Evolutionary conservation across 352 stramenopile genomes (phyloP), one percentile per base, ranked within the genome.

Genomic region (Phytophthora niederhauseri): DNA sequence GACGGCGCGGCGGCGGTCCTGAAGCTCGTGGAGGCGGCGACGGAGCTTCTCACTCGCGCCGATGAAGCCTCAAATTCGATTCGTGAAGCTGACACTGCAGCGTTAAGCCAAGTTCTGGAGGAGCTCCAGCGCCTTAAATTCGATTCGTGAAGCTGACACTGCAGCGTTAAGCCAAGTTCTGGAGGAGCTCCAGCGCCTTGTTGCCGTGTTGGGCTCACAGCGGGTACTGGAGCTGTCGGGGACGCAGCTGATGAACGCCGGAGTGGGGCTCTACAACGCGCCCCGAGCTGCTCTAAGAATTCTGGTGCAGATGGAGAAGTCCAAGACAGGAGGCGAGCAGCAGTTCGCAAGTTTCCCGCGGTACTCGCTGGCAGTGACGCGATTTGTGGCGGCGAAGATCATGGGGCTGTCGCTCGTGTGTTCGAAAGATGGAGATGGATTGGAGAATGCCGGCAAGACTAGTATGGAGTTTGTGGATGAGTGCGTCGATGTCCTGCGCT

Each of bases 401-500:
- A 93, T 94, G 87, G 61, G 62, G 0, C 26, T 92, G 1, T 81
- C 85, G 12, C 55, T 93, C 1, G 49, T 58, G 38, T 85, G 76
- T 24, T 80, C 68, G 0, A 82, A 72, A 48, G 46, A 20, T 1
- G 46, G 46, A 52, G 63, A 62, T 11, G 57, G n/a, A 14, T 8
- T 64, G 14, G 62, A 66, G 1, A 43, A 55, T 1, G 46, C 14
- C 2, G 57, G 7, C 15, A 49, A 36, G 38, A 75, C 66, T 50
- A 72, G 50, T 45, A 68, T 63, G 52, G 64, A 73, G 34, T 87
- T 80, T 30, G 52, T 91, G 20, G 77, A 89, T 49, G 78, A 92
- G 20, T 94, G 80, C 61, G 58, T 94, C 28, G 85, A 93, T 41
- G 83, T 94, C 7, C 57, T 93, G 31, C 83, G 87, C 9, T 94